Percentiles rank a stretch among this genome's conserved stretches.
phyloP scores from a whole-genome alignment of 2,329 filamentous ascomycete species.

The Phialophora verrucosa region DNA sequence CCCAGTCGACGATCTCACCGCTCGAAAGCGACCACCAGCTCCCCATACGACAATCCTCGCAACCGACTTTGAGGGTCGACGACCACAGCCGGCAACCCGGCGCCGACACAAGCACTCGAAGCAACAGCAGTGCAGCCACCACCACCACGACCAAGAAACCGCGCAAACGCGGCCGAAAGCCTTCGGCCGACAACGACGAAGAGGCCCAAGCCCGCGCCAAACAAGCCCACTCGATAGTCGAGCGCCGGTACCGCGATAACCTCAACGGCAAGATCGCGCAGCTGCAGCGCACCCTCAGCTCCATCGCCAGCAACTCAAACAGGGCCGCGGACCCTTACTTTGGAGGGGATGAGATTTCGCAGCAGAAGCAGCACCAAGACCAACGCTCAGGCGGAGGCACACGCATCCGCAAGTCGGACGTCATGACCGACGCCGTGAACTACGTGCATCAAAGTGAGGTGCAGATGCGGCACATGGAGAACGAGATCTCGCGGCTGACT shows the following conservation, averaged over 20 bases:
- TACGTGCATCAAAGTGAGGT: constrained; percentile 37
- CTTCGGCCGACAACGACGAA: constrained; percentile 29
- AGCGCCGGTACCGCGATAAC: constrained; percentile 39
- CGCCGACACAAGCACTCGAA: not conserved
- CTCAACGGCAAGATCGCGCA: constrained; percentile 40
- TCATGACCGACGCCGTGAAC: constrained; percentile 38
- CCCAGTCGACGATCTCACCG: not conserved
- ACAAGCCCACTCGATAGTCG: constrained; percentile 39
- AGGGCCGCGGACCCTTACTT: not conserved
- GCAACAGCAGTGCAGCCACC: not conserved
- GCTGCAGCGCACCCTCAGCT: constrained; percentile 33
- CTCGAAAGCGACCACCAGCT: not conserved
- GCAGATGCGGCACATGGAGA: constrained; percentile 36
- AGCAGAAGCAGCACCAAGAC: constrained; percentile 22
- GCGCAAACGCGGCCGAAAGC: constrained; percentile 30
- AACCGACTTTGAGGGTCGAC: not conserved
- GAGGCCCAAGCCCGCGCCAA: constrained; percentile 32
- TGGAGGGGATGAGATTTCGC: not conserved
- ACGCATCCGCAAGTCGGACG: constrained; percentile 37
- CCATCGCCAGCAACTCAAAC: constrained; percentile 24
- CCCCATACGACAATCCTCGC: not conserved
- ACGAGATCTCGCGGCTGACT: constrained; percentile 35
- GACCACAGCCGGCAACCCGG: not conserved
- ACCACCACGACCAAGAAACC: constrained; percentile 15
- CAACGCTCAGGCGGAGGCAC: constrained; percentile 18